Base-by-base conservation (phyloP, 306 rosid genomes). In the Luffa acutangula region DNA sequence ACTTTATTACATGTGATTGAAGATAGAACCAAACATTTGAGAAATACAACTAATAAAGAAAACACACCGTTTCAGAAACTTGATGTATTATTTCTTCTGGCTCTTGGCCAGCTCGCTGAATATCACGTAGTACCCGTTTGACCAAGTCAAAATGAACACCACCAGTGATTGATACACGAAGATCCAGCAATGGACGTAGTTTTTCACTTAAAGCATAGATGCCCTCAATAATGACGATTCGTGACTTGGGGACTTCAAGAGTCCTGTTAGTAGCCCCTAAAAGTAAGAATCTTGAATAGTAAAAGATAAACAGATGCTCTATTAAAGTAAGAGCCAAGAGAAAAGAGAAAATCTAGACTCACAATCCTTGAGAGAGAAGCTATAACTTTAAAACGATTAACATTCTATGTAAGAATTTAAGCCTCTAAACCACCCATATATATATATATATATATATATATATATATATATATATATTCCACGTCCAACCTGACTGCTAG, bases 81-180 rank as follows among this genome's bases (percentile, higher is more conserved):
- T 95, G 99, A 80, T 95, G 97, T 84, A 95, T 95, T 69, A 95
- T 95, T 85, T 95, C 98, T 90, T 93, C 97, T 79, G 99, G 99
- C 80, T 90, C 96, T 88, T 95, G 99, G 81, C 89, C 97, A n/a
- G 88, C 99, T 81, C 99, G 96, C 75, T 95, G 99, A 67, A 93
- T 95, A 86, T 95, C 99, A 51, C 99, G 91, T 82, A 95, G 84
- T 79, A 95, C 99, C 76, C 99, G 97, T 84, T 95, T 95, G 75
- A 95, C 99, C 80, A 95, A 94, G 81, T 95, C 99, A 84, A 95
- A 95, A 84, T 95, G 99, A 80, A 95, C 93, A 84, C 99, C 99
- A 74, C 99, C 99, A 0, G 99, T 95, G 81, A 95, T 86, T 77
- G 99, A 95, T 74, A 95, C 97, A 31, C 99, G 97, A 79, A 95